Evolutionary conservation across 345 rosid genomes (phyloP).

Genomic region (Hevea brasiliensis): DNA sequence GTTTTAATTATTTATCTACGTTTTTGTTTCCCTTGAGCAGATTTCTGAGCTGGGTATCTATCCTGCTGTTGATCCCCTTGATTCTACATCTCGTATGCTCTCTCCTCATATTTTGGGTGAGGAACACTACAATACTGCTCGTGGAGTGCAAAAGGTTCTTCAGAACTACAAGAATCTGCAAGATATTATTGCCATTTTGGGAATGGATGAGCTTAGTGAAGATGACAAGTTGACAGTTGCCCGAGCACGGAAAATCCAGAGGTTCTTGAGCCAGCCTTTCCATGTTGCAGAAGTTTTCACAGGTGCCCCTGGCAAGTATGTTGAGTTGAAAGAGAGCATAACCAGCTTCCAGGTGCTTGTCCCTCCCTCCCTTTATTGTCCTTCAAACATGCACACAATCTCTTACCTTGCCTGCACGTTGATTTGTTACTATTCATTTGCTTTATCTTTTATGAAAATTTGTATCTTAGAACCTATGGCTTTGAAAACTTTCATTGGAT

Average conservation of each 20-base stretch:
- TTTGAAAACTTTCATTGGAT: too few species aligned
- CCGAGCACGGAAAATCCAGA: conserved; percentile 95
- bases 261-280: conserved; percentile 98
- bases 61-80: conserved; percentile 97
- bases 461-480: too few species aligned
- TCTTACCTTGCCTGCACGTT: too few species aligned
- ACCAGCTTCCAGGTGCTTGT: conserved; percentile 84
- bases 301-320: conserved; percentile 97
- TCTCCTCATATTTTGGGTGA: conserved; percentile 96
- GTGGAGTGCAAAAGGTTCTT: conserved; percentile 96
- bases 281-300: conserved; percentile 99
- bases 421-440: too few species aligned
- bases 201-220: conserved; percentile 99
- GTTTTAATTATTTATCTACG: too few species aligned
- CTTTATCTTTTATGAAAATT: too few species aligned
- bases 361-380: too few species aligned
- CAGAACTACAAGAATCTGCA: conserved; percentile 99
- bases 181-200: conserved; percentile 98
- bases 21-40: conserved; percentile 27
- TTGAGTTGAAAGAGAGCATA: conserved; percentile 88
- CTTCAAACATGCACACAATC: too few species aligned
- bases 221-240: conserved; percentile 97
- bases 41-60: conserved; percentile 98
- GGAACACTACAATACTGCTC: conserved; percentile 93
- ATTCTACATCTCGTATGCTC: conserved; percentile 98